These are phyloP conservation scores for Leccinum subspadiceum DNA, from an alignment of 1,284 basidiomycete species.

Conservation along the genomic window DNA sequence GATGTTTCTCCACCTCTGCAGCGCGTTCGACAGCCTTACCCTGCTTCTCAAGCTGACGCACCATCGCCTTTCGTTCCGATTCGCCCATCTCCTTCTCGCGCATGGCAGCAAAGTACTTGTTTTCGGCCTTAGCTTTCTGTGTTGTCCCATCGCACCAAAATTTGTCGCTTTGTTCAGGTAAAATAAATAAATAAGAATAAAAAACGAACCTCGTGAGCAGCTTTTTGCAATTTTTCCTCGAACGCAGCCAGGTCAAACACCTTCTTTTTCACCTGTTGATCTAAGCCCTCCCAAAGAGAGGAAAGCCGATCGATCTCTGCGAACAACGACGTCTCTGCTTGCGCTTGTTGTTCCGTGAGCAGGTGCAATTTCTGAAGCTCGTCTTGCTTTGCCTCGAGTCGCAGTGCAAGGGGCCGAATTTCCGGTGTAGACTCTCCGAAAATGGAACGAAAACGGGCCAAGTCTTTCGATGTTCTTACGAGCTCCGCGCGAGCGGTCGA, in stretches of 20 bases:
- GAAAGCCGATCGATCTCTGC: constrained; percentile 87
- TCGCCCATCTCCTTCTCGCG: constrained; percentile 85
- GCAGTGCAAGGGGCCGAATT: constrained; percentile 46
- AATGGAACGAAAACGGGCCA: constrained; percentile 61
- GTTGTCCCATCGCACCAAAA: not conserved
- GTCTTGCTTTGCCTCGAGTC: constrained; percentile 62
- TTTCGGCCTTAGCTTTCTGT: constrained; percentile 90
- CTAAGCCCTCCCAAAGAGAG: constrained; percentile 84
- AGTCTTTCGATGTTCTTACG: constrained; percentile 41
- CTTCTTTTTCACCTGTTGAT: constrained; percentile 81
- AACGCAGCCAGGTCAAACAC: constrained; percentile 75
- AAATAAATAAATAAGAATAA: not conserved
- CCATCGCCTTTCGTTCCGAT: constrained; percentile 69
- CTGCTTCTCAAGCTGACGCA: constrained; percentile 74
- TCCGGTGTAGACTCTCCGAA: constrained; percentile 63
- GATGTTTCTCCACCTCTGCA: constrained; percentile 62
- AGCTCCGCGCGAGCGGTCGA: constrained; percentile 54
- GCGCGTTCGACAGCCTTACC: constrained; percentile 72
- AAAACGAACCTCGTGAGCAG: constrained; percentile 57
- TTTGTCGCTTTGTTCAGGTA: not conserved
- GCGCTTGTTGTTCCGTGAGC: constrained; percentile 48
- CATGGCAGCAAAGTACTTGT: constrained; percentile 92
- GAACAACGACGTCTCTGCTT: constrained; percentile 80
- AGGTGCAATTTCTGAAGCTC: constrained; percentile 60
- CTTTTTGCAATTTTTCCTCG: constrained; percentile 75